Conservation (phyloP, 2,329 filamentous ascomycete species). For the Sporothrix sp. region DNA sequence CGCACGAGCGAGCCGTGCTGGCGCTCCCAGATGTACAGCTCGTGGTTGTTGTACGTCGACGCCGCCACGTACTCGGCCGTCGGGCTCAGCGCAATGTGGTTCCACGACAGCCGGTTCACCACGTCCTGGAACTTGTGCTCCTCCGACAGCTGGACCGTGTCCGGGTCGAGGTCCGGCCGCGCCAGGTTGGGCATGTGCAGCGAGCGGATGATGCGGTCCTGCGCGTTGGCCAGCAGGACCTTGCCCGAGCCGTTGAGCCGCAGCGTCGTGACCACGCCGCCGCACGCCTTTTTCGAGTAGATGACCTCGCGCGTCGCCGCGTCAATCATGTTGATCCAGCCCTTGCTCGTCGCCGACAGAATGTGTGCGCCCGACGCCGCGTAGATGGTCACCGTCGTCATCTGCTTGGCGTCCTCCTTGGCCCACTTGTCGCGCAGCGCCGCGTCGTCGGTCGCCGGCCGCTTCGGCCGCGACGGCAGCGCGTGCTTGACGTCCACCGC, state of each 20-base stretch:
- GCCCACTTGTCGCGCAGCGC: constrained; percentile 70
- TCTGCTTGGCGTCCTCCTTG: constrained; percentile 87
- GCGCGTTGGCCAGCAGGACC: constrained; percentile 83
- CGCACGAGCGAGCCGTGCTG: constrained; percentile 88
- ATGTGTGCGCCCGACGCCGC: constrained; percentile 79
- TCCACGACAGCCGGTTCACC: constrained; percentile 91
- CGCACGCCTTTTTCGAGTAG: constrained; percentile 80
- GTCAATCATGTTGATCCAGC: constrained; percentile 92
- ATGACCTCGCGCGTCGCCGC: constrained; percentile 70
- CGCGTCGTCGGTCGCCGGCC: constrained; percentile 61
- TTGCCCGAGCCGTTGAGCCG: constrained; percentile 76
- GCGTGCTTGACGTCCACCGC: constrained; percentile 62
- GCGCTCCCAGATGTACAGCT: constrained; percentile 97
- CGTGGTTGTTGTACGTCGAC: constrained; percentile 95
- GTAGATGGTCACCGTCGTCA: constrained; percentile 87
- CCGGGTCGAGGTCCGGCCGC: constrained; percentile 60
- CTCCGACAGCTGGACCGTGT: constrained; percentile 79
- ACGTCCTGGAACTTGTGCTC: constrained; percentile 99
- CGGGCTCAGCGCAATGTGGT: constrained; percentile 89
- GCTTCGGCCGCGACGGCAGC: constrained; percentile 72
- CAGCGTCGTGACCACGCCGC: constrained; percentile 78
- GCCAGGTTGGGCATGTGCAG: constrained; percentile 76
- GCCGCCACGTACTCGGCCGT: constrained; percentile 94
- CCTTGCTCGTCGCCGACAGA: constrained; percentile 86
- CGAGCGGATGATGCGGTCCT: constrained; percentile 89